Evolutionary conservation across 495 filamentous ascomycete species (phyloP), one percentile per base, ranked within the genome.

Genomic region (Lasiosphaeria miniovina): DNA sequence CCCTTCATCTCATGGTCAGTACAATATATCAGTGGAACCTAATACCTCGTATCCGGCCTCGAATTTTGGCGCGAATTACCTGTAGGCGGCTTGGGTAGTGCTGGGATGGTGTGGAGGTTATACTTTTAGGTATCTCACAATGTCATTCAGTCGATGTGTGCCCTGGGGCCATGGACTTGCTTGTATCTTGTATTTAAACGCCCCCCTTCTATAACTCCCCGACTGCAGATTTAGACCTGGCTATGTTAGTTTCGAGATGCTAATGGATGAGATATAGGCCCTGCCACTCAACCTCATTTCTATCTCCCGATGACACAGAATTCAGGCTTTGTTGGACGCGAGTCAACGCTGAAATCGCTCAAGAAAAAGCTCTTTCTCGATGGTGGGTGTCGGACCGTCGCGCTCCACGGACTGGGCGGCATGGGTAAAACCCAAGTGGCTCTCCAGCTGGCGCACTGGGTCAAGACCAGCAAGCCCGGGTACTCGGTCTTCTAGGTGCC

Each of bases 371-470:
- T 69, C 0, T 67, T 65, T 34, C 3, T 52, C n/a, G 54, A n/a
- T 1, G 43, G 57, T 0, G 55, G 57, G 6, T 60, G 56, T 36
- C 67, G 33, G 34, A 65, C 64, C 56, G 54, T 74, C 17, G 64
- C 76, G 0, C 57, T 84, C 6, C 58, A 61, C 38, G 81, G 82
- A 0, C 68, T 81, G 5, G 80, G 78, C 0, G 81, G 79, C 0
- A 65, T 80, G 4, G 80, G 79, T 0, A 84, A 84, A 57, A 81
- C 81, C 0, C 80, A 82, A 56, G 63, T 85, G n/a, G 75, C 72
- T 1, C 55, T 86, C 8, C 75, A 80, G 55, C 54, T 82, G 41
- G 74, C 74, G 0, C 79, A 79, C 59, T 69, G 72, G 58, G 54
- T 67, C 6, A 72, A 65, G 72, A 1, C 63, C 9, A 49, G 63